Evolutionary conservation across 2,329 filamentous ascomycete species (phyloP).

Genomic region (Talaromyces funiculosus): DNA sequence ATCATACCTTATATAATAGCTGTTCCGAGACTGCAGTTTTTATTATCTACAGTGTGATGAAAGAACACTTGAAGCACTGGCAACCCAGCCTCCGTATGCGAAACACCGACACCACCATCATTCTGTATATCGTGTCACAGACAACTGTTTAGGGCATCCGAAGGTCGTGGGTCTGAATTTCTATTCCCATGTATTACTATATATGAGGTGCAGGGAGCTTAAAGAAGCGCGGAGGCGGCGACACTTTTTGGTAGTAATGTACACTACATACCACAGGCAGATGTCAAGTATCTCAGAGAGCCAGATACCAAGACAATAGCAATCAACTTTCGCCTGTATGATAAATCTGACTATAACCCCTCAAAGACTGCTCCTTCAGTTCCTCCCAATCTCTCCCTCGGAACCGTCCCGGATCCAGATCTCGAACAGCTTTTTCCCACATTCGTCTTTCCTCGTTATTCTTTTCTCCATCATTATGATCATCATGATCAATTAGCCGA

Average conservation of each 20-base stretch:
- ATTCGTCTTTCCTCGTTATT: not conserved
- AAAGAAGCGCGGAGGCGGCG: too few species aligned
- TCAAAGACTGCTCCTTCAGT: not conserved
- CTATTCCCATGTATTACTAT: too few species aligned
- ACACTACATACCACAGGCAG: not conserved
- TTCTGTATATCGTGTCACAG: too few species aligned
- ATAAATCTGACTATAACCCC: not conserved
- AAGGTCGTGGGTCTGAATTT: too few species aligned
- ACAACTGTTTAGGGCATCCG: too few species aligned
- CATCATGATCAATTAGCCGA: not conserved
- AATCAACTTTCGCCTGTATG: not conserved
- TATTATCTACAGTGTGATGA: too few species aligned
- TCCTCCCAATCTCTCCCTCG: not conserved
- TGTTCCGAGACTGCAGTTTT: not conserved
- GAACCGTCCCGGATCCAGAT: not conserved
- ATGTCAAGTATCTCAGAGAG: not conserved
- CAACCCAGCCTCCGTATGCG: too few species aligned
- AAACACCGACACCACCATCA: too few species aligned
- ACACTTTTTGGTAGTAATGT: too few species aligned
- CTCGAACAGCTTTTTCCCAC: not conserved
- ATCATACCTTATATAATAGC: not conserved
- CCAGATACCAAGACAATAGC: not conserved
- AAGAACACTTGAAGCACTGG: too few species aligned
- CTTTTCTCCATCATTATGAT: too few species aligned
- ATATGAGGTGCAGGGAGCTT: too few species aligned